These are phyloP conservation scores for Tulasnella calospora DNA, from an alignment of 768 basidiomycete species.

Conservation along the genomic window DNA sequence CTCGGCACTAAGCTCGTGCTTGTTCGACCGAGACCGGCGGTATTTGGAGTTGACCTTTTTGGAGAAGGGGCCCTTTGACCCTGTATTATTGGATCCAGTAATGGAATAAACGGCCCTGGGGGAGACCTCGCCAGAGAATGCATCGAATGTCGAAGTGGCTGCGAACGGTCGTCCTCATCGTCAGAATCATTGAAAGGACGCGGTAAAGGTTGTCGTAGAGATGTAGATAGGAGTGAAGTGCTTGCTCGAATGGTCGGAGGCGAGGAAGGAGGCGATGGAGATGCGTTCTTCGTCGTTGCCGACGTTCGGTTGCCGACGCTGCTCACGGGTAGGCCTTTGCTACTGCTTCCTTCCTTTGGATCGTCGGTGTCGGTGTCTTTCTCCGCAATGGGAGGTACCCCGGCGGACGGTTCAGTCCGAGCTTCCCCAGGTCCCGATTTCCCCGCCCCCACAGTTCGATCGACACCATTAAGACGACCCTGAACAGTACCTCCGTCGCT, in stretches of 20 bases:
- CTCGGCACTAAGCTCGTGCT: not conserved
- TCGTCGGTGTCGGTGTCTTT: not conserved
- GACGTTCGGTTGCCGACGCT: not conserved
- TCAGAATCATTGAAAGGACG: not conserved
- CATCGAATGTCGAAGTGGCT: not conserved
- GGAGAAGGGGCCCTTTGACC: constrained; percentile 2
- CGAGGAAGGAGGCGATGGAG: not conserved
- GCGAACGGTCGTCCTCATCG: not conserved
- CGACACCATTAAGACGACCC: not conserved
- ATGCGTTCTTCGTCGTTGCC: not conserved
- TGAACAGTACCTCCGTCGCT: not conserved
- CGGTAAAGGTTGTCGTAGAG: constrained; percentile 3
- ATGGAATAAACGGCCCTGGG: constrained; percentile 16
- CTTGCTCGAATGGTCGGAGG: not conserved
- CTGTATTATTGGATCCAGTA: constrained; percentile 16
- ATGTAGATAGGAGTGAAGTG: not conserved
- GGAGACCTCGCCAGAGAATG: not conserved
- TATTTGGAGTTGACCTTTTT: not conserved
- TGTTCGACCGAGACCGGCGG: not conserved
- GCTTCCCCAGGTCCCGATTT: not conserved
- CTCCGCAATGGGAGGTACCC: not conserved
- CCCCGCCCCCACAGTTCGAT: not conserved
- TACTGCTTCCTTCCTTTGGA: not conserved
- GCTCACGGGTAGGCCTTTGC: not conserved
- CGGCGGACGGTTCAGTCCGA: not conserved